Base-by-base conservation (phyloP, 768 basidiomycete genomes). In the Boletus huronensis region DNA sequence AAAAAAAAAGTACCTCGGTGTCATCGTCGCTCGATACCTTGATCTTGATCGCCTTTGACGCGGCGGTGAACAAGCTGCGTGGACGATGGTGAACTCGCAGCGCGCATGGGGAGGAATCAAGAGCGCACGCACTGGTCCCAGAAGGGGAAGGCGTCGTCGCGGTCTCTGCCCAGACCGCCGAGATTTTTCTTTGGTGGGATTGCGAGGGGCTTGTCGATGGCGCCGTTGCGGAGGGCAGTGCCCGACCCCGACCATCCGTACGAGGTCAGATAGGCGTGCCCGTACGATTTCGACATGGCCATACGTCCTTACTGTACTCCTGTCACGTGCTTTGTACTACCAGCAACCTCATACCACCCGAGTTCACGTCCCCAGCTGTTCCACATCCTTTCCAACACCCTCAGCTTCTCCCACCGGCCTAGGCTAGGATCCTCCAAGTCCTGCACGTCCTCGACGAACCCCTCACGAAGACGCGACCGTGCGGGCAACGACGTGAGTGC, bases 61-160 rank as follows among this genome's bases (percentile, higher is more conserved):
- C 92, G 14, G 87, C 84, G 1, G 86, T 74, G 70, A 90, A 97
- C 50, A 96, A 71, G 46, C 71, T 71, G 21, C 8, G n/a, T 6
- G 52, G 16, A 25, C 49, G 48, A 31, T 21, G 49, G 36, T 58
- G 45, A 47, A 34, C 16, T 13, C 39, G 32, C 47, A 26, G 45
- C 32, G 8, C 3, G n/a, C n/a, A n/a, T n/a, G 34, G n/a, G 16
- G 35, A 31, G 3, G 39, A 31, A 0, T 5, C 7, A 10, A n/a
- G 17, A 26, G 48, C 16, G 79, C 90, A 80, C 90, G 71, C 63
- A 96, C 93, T 97, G 93, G 69, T 98, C 94, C 94, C 94, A 98
- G 80, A 98, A 98, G 48, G 94, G 93, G 67, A 94, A 93, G 0
- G 93, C 92, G 62, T 95, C 93, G 64, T 96, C 94, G 60, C 93